Evolutionary conservation across 2,329 filamentous ascomycete species (phyloP).

Genomic region (Aureobasidium uvarum): DNA sequence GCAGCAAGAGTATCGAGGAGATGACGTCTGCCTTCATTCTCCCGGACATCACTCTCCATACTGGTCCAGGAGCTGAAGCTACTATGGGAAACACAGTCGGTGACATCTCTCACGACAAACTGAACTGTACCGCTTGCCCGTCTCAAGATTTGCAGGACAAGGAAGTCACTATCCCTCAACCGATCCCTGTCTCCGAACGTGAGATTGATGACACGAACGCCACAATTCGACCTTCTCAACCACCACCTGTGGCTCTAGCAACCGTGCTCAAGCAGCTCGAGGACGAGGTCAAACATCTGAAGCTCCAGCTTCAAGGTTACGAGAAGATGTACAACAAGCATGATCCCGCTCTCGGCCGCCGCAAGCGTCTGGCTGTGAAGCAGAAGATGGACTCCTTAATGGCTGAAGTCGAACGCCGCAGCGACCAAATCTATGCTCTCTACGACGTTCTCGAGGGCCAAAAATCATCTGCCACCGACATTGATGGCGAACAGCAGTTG

Average conservation of each 20-base stretch:
- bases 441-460: constrained; percentile 83
- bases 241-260: constrained; percentile 70
- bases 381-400: constrained; percentile 61
- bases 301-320: constrained; percentile 63
- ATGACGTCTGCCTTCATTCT: constrained; percentile 62
- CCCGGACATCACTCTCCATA: constrained; percentile 59
- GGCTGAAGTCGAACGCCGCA: constrained; percentile 66
- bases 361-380: constrained; percentile 61
- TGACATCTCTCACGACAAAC: constrained; percentile 47
- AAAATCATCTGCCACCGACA: constrained; percentile 56
- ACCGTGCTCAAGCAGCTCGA: constrained; percentile 79
- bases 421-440: constrained; percentile 75
- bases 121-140: constrained; percentile 57
- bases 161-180: constrained; percentile 42
- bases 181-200: constrained; percentile 38
- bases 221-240: constrained; percentile 61
- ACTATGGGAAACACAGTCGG: constrained; percentile 29
- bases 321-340: constrained; percentile 63
- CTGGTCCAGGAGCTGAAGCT: constrained; percentile 21
- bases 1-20: constrained; percentile 49
- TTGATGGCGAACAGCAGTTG: constrained; percentile 40
- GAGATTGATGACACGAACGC: constrained; percentile 53
- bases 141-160: constrained; percentile 37
- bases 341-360: constrained; percentile 65
- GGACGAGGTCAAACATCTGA: constrained; percentile 76